These are phyloP conservation scores for Exophiala bonariae DNA, from an alignment of 2,329 filamentous ascomycete genomes.

Conservation along the genomic window DNA sequence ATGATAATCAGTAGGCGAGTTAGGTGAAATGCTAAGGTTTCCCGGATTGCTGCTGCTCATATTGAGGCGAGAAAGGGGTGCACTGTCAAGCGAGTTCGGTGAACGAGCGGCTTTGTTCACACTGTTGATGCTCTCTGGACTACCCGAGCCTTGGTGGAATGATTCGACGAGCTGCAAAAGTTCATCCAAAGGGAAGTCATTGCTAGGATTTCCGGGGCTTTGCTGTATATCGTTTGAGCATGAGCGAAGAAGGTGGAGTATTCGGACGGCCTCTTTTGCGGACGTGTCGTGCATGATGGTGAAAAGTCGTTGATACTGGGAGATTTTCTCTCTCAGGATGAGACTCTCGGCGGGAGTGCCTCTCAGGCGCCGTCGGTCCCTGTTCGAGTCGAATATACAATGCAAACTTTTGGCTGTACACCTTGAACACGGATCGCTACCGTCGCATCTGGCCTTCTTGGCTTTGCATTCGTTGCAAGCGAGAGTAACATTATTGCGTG, in stretches of 20 bases:
- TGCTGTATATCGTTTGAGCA: not conserved
- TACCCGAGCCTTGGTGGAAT: not conserved
- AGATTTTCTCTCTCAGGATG: constrained; percentile 2
- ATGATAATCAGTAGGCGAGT: too few species aligned
- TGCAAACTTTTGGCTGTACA: constrained; percentile 24
- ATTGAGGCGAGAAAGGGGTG: not conserved
- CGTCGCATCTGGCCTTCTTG: constrained; percentile 46
- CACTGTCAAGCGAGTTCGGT: too few species aligned
- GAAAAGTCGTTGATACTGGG: constrained; percentile 11
- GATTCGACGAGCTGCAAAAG: not conserved
- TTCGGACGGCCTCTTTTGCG: not conserved
- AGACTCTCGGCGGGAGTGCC: constrained; percentile 1
- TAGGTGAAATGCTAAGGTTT: too few species aligned
- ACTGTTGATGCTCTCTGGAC: too few species aligned
- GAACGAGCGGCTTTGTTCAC: too few species aligned
- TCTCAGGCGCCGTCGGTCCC: constrained; percentile 6
- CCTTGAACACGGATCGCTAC: constrained; percentile 41
- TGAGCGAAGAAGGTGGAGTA: constrained; percentile 1
- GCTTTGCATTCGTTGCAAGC: constrained; percentile 46
- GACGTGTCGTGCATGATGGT: constrained; percentile 1
- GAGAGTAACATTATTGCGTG: constrained; percentile 46
- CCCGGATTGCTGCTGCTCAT: not conserved
- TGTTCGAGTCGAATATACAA: constrained; percentile 10
- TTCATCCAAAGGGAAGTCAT: not conserved
- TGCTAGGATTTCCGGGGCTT: not conserved